Evolutionary conservation across 176 grass and related monocot genomes (phyloP).

Genomic region (Leersia perrieri): DNA sequence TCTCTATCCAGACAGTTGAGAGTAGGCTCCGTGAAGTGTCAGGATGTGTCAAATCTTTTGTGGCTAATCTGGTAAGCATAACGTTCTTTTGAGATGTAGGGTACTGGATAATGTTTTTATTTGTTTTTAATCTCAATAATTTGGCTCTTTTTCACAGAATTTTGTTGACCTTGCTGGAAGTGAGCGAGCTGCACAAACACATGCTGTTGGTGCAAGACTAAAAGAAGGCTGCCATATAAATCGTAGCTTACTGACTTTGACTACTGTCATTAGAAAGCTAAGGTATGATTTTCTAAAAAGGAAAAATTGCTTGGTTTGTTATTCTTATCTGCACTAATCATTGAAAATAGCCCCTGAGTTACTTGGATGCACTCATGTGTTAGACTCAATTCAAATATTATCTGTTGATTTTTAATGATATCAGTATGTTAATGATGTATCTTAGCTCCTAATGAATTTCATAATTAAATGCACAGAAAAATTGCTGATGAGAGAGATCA

Average conservation of each 20-base stretch:
- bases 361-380: background rate
- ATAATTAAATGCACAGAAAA: background rate
- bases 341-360: background rate
- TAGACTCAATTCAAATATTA: slow-evolving; percentile 19
- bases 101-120: slow-evolving; percentile 14
- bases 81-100: background rate
- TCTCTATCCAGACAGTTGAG: slow-evolving; percentile 67
- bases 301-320: background rate
- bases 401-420: background rate
- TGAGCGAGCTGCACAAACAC: slow-evolving; percentile 87
- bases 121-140: slow-evolving; percentile 33
- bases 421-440: slow-evolving; percentile 3
- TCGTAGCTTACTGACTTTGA: slow-evolving; percentile 82
- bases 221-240: slow-evolving; percentile 99
- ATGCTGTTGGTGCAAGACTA: slow-evolving; percentile 81
- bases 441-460: background rate
- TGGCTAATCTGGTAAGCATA: slow-evolving; percentile 82
- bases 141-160: slow-evolving; percentile 57
- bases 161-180: slow-evolving; percentile 99
- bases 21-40: slow-evolving; percentile 78
- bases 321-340: slow-evolving; percentile 9
- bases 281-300: slow-evolving; percentile 43
- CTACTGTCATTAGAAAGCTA: slow-evolving; percentile 96
- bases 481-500: slow-evolving; percentile 13
- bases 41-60: slow-evolving; percentile 91